phyloP scores from a whole-genome alignment of 768 basidiomycete species.

The Rhodotorula kratochvilovae region DNA sequence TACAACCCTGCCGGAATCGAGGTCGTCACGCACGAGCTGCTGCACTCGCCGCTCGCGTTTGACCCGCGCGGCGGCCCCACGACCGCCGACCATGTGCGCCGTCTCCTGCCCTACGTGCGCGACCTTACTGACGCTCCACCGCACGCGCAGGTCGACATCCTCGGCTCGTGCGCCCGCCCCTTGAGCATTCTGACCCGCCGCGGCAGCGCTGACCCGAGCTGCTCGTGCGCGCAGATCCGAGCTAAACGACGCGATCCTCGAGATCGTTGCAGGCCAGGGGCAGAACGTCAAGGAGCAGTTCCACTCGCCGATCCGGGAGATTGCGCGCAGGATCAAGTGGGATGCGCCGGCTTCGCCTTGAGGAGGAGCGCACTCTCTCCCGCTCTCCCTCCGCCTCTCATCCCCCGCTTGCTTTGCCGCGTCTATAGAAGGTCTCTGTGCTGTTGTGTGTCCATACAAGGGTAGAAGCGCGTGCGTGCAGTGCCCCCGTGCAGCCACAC shows the following conservation, averaged over 20 bases:
- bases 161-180: conserved; percentile 54
- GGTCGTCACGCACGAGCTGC: conserved; percentile 78
- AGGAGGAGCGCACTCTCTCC: too few relatives aligned
- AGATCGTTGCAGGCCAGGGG: conserved; percentile 78
- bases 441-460: neutral
- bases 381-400: neutral
- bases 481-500: too few relatives aligned
- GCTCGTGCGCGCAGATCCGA: conserved; percentile 48
- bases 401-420: too few relatives aligned
- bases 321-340: conserved; percentile 70
- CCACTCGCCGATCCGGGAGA: conserved; percentile 73
- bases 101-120: neutral
- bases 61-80: conserved; percentile 81
- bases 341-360: conserved; percentile 48
- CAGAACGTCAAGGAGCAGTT: conserved; percentile 59
- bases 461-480: too few relatives aligned
- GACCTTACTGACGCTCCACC: neutral
- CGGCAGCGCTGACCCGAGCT: neutral
- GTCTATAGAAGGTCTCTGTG: neutral
- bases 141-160: conserved; percentile 70
- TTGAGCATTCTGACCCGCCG: neutral
- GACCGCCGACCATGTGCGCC: conserved; percentile 55
- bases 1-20: conserved; percentile 93
- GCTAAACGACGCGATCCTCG: conserved; percentile 83
- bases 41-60: conserved; percentile 70